A percentile compares a stretch with the other conserved stretches of the same genome.
Evolutionary conservation across 805 yeast species (phyloP).

Genomic region (Pichia thaimueangensis): DNA sequence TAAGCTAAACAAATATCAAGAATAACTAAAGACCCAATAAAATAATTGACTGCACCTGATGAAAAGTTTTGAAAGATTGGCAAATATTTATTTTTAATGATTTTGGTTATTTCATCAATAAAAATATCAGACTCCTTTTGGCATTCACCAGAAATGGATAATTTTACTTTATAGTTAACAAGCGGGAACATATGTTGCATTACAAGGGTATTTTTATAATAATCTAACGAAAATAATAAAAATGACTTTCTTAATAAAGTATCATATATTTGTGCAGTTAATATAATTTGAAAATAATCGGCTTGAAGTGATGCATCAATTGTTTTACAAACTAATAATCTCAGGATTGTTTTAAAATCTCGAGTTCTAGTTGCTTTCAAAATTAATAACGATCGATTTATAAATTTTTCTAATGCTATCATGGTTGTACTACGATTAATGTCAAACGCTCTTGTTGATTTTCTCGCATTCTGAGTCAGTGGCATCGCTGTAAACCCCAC

Average conservation of each 20-base stretch:
- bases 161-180: not conserved
- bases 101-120: slow-evolving; percentile 4
- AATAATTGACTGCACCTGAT: not conserved
- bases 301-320: slow-evolving; percentile 1
- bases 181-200: slow-evolving; percentile 8
- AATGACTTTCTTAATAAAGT: slow-evolving; percentile 8
- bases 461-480: not conserved
- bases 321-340: not conserved
- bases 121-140: slow-evolving; percentile 6
- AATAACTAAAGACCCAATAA: slow-evolving; percentile 4
- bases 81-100: slow-evolving; percentile 10
- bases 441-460: not conserved
- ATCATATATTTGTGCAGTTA: slow-evolving; percentile 3
- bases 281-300: not conserved
- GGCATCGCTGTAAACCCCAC: no score
- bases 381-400: not conserved
- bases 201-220: slow-evolving; percentile 9
- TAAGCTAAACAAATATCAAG: slow-evolving; percentile 10
- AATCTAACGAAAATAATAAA: slow-evolving; percentile 8
- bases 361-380: not conserved
- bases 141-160: slow-evolving; percentile 8
- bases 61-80: slow-evolving; percentile 2
- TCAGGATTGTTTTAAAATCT: not conserved
- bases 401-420: not conserved
- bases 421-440: not conserved